Conservation (phyloP, 1,139 yeast species). For the Protomyces inundatus region DNA sequence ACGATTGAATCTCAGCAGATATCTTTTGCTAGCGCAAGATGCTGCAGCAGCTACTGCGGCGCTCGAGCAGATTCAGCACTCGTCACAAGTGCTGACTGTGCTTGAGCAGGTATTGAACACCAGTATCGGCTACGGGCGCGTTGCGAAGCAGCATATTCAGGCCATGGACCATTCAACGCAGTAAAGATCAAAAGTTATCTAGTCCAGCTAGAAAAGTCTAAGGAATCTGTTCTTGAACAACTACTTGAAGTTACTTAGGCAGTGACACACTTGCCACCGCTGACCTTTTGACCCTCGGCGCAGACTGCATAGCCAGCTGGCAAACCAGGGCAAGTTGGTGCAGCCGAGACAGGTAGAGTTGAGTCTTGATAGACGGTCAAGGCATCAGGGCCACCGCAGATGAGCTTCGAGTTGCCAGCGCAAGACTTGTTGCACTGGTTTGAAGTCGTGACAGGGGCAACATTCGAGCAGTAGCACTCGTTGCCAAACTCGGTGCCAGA, state of each 20-base stretch:
- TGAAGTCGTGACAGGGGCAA: constrained; percentile 1
- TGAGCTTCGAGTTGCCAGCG: constrained; percentile 32
- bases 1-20: no score
- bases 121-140: no score
- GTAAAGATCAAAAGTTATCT: no score
- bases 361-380: not conserved
- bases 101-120: no score
- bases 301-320: not conserved
- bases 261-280: not conserved
- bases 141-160: no score
- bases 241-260: not conserved
- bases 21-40: no score
- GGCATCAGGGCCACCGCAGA: not conserved
- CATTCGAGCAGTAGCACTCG: constrained; percentile 18
- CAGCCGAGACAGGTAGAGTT: not conserved
- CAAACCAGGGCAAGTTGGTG: not conserved
- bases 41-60: no score
- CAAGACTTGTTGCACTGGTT: constrained; percentile 15
- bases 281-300: not conserved
- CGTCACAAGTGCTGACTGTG: no score
- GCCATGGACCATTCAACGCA: no score
- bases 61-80: no score
- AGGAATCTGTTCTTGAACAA: no score
- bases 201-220: no score
- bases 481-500: constrained; percentile 20